A percentile compares a stretch with the other conserved stretches of the same genome.
These are phyloP conservation scores for Aspergillus avenaceus DNA, from an alignment of 495 filamentous ascomycete species.

Conservation along the genomic window DNA sequence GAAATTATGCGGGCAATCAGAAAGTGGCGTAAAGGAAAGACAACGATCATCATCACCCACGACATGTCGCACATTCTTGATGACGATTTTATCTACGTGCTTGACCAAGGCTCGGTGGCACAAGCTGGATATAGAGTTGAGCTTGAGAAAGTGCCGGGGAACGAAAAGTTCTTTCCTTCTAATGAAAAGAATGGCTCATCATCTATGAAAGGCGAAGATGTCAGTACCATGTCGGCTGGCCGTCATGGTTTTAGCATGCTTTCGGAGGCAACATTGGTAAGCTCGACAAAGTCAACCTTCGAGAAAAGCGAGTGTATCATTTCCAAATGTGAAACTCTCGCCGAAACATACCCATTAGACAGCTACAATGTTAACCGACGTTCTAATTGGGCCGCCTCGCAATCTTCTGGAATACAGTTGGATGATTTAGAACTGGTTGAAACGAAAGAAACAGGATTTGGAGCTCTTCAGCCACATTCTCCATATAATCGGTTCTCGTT, in stretches of 20 bases:
- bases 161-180: slow-evolving; percentile 1
- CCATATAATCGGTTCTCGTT: too few species aligned
- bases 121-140: slow-evolving; percentile 59
- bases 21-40: slow-evolving; percentile 64
- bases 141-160: slow-evolving; percentile 29
- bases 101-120: slow-evolving; percentile 66
- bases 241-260: not conserved
- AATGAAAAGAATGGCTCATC: not conserved
- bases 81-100: slow-evolving; percentile 74
- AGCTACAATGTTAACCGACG: too few species aligned
- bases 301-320: not conserved
- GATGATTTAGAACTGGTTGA: not conserved
- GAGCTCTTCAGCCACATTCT: too few species aligned
- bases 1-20: slow-evolving; percentile 70
- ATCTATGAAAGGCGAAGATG: not conserved
- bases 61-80: slow-evolving; percentile 76
- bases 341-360: too few species aligned
- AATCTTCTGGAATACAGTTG: not conserved
- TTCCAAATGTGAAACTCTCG: too few species aligned
- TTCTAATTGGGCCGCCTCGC: not conserved
- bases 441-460: not conserved
- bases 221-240: not conserved
- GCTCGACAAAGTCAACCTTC: not conserved
- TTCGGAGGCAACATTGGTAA: not conserved
- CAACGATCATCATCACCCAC: slow-evolving; percentile 86